Evolutionary conservation across 169 alveolate genomes (phyloP).

Genomic region (Plasmodium vivax): DNA sequence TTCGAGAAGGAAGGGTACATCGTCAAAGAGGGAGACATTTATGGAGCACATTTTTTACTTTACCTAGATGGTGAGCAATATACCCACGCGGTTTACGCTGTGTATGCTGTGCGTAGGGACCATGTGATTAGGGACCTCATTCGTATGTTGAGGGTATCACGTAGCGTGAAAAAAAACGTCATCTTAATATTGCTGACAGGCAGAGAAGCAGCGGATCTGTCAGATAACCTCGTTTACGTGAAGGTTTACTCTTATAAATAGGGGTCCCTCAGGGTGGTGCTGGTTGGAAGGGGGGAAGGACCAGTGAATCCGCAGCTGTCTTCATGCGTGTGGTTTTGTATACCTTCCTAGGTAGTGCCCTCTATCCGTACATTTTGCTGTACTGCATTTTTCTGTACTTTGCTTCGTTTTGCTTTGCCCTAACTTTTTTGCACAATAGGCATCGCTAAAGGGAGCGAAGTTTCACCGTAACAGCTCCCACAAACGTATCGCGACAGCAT

Average conservation of each 20-base stretch:
- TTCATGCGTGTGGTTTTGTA: neutral
- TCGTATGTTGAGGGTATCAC: constrained; percentile 32
- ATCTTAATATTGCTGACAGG: constrained; percentile 18
- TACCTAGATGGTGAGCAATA: constrained; percentile 36
- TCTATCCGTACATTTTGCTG: too few relatives aligned
- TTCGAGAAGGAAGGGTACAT: constrained; percentile 16
- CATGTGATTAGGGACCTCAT: constrained; percentile 31
- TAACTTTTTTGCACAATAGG: neutral
- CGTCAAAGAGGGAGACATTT: constrained; percentile 28
- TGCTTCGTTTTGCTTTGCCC: neutral
- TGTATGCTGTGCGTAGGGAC: constrained; percentile 16
- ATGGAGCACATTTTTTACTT: constrained; percentile 66
- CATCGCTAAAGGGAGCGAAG: neutral
- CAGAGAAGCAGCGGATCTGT: neutral
- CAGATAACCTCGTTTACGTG: constrained; percentile 19
- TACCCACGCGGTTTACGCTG: constrained; percentile 52
- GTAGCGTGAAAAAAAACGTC: constrained; percentile 45
- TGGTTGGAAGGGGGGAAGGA: neutral
- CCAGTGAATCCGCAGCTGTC: neutral
- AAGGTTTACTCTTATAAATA: constrained; percentile 24
- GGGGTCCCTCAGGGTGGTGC: neutral
- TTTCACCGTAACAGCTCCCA: neutral
- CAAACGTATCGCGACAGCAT: neutral
- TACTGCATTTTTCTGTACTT: neutral
- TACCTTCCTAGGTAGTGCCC: neutral